phyloP scores from a whole-genome alignment of 2,329 filamentous ascomycete genomes.

The Stagonosporopsis cucurbitacearum region DNA sequence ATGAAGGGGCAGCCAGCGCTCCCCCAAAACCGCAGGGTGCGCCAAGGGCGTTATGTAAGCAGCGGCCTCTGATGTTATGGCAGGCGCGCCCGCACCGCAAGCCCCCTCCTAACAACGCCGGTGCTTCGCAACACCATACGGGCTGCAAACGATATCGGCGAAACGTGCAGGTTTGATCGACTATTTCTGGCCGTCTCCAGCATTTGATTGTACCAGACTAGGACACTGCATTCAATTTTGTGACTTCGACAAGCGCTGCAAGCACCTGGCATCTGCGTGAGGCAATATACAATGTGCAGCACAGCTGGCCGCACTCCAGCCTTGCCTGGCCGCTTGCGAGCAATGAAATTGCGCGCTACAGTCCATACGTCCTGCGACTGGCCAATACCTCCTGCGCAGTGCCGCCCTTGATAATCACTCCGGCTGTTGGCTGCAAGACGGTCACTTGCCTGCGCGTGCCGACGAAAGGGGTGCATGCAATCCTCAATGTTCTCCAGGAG shows the following conservation, averaged over 20 bases:
- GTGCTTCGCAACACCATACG: conserved; percentile 25
- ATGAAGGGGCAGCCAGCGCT: neutral
- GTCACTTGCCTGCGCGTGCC: conserved; percentile 17
- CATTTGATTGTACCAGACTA: neutral
- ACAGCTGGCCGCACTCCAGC: conserved; percentile 9
- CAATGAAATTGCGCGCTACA: conserved; percentile 15
- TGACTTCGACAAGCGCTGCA: neutral
- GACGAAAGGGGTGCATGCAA: conserved; percentile 16
- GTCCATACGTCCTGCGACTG: conserved; percentile 15
- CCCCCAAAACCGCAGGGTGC: conserved; percentile 4
- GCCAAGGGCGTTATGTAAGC: conserved; percentile 16
- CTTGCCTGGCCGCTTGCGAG: conserved; percentile 17
- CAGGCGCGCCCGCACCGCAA: conserved; percentile 15
- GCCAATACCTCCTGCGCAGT: conserved; percentile 14
- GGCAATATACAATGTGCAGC: conserved; percentile 12
- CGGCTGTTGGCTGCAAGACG: conserved; percentile 10
- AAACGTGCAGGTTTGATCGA: neutral
- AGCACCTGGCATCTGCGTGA: conserved; percentile 6
- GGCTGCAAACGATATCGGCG: conserved; percentile 17
- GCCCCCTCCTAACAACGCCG: conserved; percentile 19
- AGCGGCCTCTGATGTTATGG: conserved; percentile 19
- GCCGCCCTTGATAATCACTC: conserved; percentile 17
- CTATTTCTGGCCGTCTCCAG: conserved; percentile 3
- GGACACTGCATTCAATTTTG: neutral
- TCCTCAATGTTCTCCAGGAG: conserved; percentile 14